Evolutionary conservation across 164 flowering plant genomes (phyloP).

Genomic region (Dillenia suffruticosa): DNA sequence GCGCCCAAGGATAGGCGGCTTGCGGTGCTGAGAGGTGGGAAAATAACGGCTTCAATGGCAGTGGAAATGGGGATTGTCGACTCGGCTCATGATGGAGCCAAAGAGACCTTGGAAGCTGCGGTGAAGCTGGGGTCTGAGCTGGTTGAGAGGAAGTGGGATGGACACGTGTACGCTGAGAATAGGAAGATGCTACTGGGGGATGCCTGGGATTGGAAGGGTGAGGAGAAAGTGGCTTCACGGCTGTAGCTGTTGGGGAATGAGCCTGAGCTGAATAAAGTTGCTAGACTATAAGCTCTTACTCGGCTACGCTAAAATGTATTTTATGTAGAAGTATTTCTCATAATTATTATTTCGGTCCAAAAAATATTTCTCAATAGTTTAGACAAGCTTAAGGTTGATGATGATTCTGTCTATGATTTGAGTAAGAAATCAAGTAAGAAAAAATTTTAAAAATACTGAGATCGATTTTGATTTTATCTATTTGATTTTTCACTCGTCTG

Average conservation of each 20-base stretch:
- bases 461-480: too few species aligned
- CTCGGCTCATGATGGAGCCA: constrained; percentile 37
- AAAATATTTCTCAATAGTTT: too few species aligned
- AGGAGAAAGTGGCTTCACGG: constrained; percentile 2
- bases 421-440: too few species aligned
- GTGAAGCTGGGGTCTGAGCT: constrained; percentile 45
- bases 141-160: constrained; percentile 54
- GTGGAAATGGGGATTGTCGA: constrained; percentile 48
- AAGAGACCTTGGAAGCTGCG: constrained; percentile 57
- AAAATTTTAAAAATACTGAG: too few species aligned
- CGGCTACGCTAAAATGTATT: too few species aligned
- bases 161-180: constrained; percentile 48
- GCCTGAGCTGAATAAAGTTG: too few species aligned
- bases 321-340: too few species aligned
- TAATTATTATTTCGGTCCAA: too few species aligned
- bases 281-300: too few species aligned
- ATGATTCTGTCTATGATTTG: too few species aligned
- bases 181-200: constrained; percentile 37
- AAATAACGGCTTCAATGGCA: constrained; percentile 50
- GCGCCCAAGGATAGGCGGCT: constrained; percentile 34
- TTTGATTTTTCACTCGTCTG: too few species aligned
- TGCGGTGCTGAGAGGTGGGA: constrained; percentile 38
- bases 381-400: too few species aligned
- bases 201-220: constrained; percentile 9
- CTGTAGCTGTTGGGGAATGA: background rate